These are phyloP conservation scores for Xanthoparmelia taractica DNA, from an alignment of 495 filamentous ascomycete species.

Conservation along the genomic window DNA sequence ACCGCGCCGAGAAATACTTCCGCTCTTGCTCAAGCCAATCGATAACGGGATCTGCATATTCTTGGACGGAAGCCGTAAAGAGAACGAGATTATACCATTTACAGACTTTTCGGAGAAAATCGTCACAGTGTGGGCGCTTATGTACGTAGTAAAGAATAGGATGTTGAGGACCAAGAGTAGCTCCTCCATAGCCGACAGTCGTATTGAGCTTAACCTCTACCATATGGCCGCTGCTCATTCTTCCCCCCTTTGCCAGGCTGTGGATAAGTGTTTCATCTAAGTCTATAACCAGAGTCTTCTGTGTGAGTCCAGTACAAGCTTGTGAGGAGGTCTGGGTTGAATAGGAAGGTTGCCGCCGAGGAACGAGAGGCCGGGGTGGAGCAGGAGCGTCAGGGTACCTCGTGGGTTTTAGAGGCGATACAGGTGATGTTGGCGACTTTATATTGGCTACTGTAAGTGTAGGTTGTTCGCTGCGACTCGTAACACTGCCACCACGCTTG, in stretches of 20 bases:
- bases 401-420: slow-evolving; percentile 60
- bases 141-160: slow-evolving; percentile 98
- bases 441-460: slow-evolving; percentile 44
- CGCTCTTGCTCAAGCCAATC: slow-evolving; percentile 97
- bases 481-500: slow-evolving; percentile 23
- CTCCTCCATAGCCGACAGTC: slow-evolving; percentile 52
- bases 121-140: slow-evolving; percentile 93
- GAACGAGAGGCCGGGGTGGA: slow-evolving; percentile 83
- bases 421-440: slow-evolving; percentile 86
- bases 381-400: slow-evolving; percentile 84
- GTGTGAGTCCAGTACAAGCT: slow-evolving; percentile 38
- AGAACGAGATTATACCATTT: slow-evolving; percentile 98
- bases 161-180: slow-evolving; percentile 73
- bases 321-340: slow-evolving; percentile 47
- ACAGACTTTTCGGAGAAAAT: slow-evolving; percentile 87
- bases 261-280: slow-evolving; percentile 97
- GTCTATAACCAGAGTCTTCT: slow-evolving; percentile 92
- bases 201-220: slow-evolving; percentile 87
- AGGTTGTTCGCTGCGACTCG: slow-evolving; percentile 7
- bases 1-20: slow-evolving; percentile 86
- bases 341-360: slow-evolving; percentile 77
- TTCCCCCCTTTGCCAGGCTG: slow-evolving; percentile 89
- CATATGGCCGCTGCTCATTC: slow-evolving; percentile 97
- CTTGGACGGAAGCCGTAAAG: slow-evolving; percentile 95
- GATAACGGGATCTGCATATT: slow-evolving; percentile 97